Evolutionary conservation across 768 basidiomycete species (phyloP), one percentile per base, ranked within the genome.

Genomic region (Lanmaoa pseudosensibilis): DNA sequence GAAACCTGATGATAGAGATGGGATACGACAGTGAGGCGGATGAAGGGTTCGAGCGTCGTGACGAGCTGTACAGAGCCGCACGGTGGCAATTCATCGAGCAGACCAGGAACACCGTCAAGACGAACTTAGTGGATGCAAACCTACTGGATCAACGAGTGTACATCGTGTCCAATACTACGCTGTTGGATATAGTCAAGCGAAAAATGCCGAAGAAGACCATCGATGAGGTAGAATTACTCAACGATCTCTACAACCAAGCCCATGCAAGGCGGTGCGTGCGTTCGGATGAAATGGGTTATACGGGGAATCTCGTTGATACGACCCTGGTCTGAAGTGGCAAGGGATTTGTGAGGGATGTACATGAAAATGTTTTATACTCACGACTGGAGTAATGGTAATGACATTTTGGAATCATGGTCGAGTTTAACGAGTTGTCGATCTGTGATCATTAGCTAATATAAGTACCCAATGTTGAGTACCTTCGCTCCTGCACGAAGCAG

Each of bases 71-170:
- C 46, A 45, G 16, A 15, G 19, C 56, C n/a, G 66, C 66, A 13
- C 59, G 61, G 8, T 52, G 49, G 43, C 45, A 68, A 30, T 68
- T 65, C 46, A 61, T 68, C 19, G 40, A 57, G 32, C 52, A 63
- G 39, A 67, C 66, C 5, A 47, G 59, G 11, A 39, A 54, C 21
- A 63, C 41, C 43, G 55, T 68, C 7, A 46, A 55, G 46, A 33
- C 23, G 25, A 61, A 59, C 52, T 53, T 68, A 44, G 32, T 46
- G 19, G 56, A 56, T 4, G 61, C 66, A 4, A 46, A 52, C 40
- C 44, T 68, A 21, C 64, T 64, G 4, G 50, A 65, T 9, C 54
- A 63, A 37, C 67, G 56, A 40, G 67, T 60, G 3, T 67, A 67
- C 37, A 56, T 67, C 12, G 67, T 67, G 8, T 58, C 59, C 33